Conservation (phyloP, 768 basidiomycete species). For the Botryobasidium botryosum region DNA sequence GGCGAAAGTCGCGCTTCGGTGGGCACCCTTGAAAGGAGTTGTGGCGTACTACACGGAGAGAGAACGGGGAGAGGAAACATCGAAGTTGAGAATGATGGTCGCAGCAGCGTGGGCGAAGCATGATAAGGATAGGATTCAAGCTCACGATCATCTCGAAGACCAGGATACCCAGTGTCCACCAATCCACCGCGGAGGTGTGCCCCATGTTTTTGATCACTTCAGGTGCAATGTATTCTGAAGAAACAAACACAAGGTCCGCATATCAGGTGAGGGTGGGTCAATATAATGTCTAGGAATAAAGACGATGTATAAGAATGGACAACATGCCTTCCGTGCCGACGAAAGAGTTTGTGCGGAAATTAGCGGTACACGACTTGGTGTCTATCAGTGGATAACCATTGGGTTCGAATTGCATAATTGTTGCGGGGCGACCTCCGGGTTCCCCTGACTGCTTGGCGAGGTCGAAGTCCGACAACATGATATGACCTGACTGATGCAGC, state of each 20-base stretch:
- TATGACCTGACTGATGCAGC: constrained; percentile 93
- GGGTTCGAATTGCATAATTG: constrained; percentile 67
- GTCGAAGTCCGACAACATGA: constrained; percentile 99
- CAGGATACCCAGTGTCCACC: constrained; percentile 98
- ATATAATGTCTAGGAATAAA: neutral
- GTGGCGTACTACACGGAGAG: constrained; percentile 63
- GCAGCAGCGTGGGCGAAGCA: constrained; percentile 15
- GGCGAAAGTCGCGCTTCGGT: constrained; percentile 88
- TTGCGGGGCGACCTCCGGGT: constrained; percentile 69
- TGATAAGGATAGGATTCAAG: too few relatives aligned
- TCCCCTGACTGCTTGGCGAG: constrained; percentile 89
- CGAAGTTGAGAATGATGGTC: neutral
- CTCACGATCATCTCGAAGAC: constrained; percentile 97
- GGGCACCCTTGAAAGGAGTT: constrained; percentile 94
- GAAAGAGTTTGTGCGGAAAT: constrained; percentile 97
- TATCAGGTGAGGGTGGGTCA: too few relatives aligned
- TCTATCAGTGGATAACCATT: constrained; percentile 93
- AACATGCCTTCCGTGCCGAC: constrained; percentile 90
- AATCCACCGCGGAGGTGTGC: constrained; percentile 96
- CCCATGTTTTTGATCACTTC: constrained; percentile 96
- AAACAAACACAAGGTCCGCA: too few relatives aligned
- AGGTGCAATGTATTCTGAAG: constrained; percentile 92
- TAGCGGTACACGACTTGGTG: constrained; percentile 91
- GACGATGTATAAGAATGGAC: neutral
- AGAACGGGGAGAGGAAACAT: constrained; percentile 3